A percentile compares a stretch with the other conserved stretches of the same genome.
Conservation (phyloP, 140 eudicot species). For the Ambrosia hybrid region DNA sequence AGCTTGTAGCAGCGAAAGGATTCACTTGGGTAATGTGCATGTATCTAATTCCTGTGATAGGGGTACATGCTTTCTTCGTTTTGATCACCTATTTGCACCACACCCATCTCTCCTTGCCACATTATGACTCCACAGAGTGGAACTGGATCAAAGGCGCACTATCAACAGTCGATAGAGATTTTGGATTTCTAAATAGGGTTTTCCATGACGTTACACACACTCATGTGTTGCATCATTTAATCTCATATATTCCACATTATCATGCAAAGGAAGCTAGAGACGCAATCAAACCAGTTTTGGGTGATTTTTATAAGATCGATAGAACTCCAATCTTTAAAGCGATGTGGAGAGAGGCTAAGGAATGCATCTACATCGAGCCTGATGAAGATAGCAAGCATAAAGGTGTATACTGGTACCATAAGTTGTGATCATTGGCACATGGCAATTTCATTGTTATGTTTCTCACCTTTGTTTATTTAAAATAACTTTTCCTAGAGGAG, state of each 20-base stretch:
- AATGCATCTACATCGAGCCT: too few relatives aligned
- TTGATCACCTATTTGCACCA: too few relatives aligned
- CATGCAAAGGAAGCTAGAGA: too few relatives aligned
- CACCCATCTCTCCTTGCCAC: too few relatives aligned
- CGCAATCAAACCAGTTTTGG: slow-evolving; percentile 1
- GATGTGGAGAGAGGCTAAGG: too few relatives aligned
- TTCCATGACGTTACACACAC: not conserved
- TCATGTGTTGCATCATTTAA: slow-evolving; percentile 16
- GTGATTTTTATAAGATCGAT: slow-evolving; percentile 8
- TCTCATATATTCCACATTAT: slow-evolving; percentile 18
- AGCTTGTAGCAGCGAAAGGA: too few relatives aligned
- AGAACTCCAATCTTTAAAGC: slow-evolving; percentile 18
- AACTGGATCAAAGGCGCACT: too few relatives aligned
- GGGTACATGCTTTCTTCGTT: not conserved
- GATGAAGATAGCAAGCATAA: not conserved
- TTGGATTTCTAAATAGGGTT: too few relatives aligned
- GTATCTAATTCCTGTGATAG: slow-evolving; percentile 8
- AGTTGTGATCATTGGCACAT: not conserved
- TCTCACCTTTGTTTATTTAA: not conserved
- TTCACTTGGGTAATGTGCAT: slow-evolving; percentile 6
- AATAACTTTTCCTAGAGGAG: too few relatives aligned
- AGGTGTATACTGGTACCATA: slow-evolving; percentile 23
- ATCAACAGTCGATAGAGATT: too few relatives aligned
- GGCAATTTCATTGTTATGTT: not conserved
- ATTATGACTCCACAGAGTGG: too few relatives aligned